These are phyloP conservation scores for Trichoderma sp. DNA, from an alignment of 2,329 filamentous ascomycete genomes.

Conservation along the genomic window DNA sequence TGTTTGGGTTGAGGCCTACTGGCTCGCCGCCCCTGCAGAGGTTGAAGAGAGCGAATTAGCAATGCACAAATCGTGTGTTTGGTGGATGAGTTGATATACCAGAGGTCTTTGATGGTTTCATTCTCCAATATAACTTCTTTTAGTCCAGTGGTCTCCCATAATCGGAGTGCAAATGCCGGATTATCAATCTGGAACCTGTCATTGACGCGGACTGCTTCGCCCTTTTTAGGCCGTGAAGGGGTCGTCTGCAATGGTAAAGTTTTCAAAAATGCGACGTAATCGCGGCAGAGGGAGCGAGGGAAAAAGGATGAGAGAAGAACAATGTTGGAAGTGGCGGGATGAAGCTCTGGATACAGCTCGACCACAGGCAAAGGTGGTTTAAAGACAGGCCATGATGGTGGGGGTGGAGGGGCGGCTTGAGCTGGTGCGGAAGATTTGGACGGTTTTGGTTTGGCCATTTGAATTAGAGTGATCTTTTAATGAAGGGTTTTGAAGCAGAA, in stretches of 20 bases:
- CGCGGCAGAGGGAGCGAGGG: constrained; percentile 69
- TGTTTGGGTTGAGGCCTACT: constrained; percentile 83
- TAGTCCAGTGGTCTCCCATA: constrained; percentile 78
- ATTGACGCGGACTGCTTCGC: constrained; percentile 81
- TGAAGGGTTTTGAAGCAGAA: background rate
- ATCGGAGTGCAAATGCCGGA: constrained; percentile 63
- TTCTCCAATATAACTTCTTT: constrained; percentile 54
- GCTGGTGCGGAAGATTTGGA: constrained; percentile 26
- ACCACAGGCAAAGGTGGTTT: constrained; percentile 64
- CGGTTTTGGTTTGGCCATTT: constrained; percentile 36
- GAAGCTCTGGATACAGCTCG: constrained; percentile 58
- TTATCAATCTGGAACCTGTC: constrained; percentile 86
- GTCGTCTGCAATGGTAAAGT: constrained; percentile 73
- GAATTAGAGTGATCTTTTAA: background rate
- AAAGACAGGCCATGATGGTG: constrained; percentile 67
- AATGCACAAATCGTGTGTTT: background rate
- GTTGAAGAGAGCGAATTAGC: background rate
- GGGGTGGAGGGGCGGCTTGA: constrained; percentile 17
- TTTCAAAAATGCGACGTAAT: constrained; percentile 69
- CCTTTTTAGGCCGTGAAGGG: constrained; percentile 72
- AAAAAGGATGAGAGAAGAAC: constrained; percentile 72
- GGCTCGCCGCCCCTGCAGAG: constrained; percentile 72
- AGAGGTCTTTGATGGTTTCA: constrained; percentile 39
- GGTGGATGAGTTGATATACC: constrained; percentile 37
- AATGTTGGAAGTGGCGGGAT: constrained; percentile 58